Base-by-base conservation (phyloP, 1,284 basidiomycete genomes). In the Pseudozyma thailandica region DNA sequence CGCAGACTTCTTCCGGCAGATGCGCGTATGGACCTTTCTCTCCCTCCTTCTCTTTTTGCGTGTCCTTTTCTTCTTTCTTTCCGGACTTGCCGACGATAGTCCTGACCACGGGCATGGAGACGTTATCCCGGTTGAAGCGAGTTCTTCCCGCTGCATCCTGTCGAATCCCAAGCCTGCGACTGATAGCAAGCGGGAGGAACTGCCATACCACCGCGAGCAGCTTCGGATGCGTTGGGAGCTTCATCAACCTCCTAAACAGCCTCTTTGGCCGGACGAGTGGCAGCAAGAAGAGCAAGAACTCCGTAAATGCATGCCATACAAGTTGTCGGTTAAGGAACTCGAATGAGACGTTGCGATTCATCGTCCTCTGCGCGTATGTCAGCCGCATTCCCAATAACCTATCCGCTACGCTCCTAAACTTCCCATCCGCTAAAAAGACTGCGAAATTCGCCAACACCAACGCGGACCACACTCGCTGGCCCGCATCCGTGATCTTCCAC, bases 271-370 rank as follows among this genome's bases (percentile, higher is more conserved):
- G 90, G 71, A 98, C 85, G 31, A 97, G 87, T 0, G 96, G 96
- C 3, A 98, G 86, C 6, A 94, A 84, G 85, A 98, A 98, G 41
- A 98, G 86, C 25, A 98, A 86, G 84, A 98, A 98, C 87, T 98
- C 95, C 1, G 95, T 98, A 83, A 98, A 95, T 1, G 93, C 92
- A 82, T 95, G 92, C 96, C 96, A 99, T 51, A 98, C 95, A 87
- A 99, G 92, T 84, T 98, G 96, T 56, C 96, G 90, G 78, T 98
- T 98, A 90, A 98, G 93, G 80, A 94, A 98, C 82, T 98, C 96
- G 84, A 98, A 99, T 77, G 92, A 95, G 49, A 98, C 92, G 78
- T 94, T 91, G 15, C 92, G 88, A 63, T 89, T 89, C 47, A 90
- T 87, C 28, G 90, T 87, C 46, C 88, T 85, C 35, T 88, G 87